Conservation (phyloP, 2,329 filamentous ascomycete species). For the Tolypocladium cylindrosporum region DNA sequence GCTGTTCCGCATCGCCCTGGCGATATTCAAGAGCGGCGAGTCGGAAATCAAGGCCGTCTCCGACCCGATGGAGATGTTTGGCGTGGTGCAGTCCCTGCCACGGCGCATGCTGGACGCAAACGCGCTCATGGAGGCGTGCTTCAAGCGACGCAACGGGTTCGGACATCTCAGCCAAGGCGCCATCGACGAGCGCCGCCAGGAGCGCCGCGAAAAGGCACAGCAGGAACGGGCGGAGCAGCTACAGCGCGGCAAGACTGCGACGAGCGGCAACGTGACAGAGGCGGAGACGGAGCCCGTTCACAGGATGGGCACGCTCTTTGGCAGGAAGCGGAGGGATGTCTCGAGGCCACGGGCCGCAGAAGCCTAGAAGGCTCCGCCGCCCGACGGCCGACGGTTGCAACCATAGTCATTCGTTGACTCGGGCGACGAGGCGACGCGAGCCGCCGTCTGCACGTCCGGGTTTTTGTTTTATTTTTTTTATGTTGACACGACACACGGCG, state of each 20-base stretch:
- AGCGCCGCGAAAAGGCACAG: conserved; percentile 49
- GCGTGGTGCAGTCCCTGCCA: conserved; percentile 82
- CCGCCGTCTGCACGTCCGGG: background rate
- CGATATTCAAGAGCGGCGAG: conserved; percentile 86
- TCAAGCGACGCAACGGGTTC: conserved; percentile 70
- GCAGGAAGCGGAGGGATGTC: conserved; percentile 27
- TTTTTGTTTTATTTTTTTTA: background rate
- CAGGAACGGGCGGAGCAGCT: conserved; percentile 24
- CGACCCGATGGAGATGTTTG: conserved; percentile 93
- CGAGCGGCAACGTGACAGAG: conserved; percentile 21
- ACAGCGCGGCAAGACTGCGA: conserved; percentile 14
- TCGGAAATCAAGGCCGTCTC: conserved; percentile 65
- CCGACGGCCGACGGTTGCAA: background rate
- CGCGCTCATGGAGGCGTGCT: conserved; percentile 70
- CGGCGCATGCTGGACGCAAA: conserved; percentile 76
- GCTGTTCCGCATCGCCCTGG: conserved; percentile 81
- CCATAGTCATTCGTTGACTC: background rate
- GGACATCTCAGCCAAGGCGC: conserved; percentile 71
- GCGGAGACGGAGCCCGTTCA: conserved; percentile 15
- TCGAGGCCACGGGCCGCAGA: conserved; percentile 7
- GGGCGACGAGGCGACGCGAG: background rate
- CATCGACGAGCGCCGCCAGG: conserved; percentile 66
- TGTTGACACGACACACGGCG: background rate
- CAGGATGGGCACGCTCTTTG: conserved; percentile 36
- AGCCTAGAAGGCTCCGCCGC: conserved; percentile 2